Base-by-base conservation (phyloP, 148 eudicot species). In the Suaeda aralocaspica region DNA sequence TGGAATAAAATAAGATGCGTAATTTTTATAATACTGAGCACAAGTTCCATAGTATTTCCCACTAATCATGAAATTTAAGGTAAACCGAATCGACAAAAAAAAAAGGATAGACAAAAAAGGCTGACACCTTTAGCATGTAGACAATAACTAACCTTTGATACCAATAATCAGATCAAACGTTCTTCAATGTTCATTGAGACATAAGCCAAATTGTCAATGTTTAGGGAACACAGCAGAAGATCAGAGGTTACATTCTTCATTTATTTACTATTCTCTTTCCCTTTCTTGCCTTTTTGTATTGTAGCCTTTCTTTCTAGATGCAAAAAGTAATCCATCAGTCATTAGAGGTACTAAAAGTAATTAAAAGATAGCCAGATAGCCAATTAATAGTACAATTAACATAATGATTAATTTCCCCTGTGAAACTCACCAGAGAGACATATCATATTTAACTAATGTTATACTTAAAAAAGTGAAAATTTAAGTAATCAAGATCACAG, bases 381-480 rank as follows among this genome's bases (percentile, higher is more conserved):
- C 28, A 62, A 62, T 36, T n/a, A 24, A 24, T 10, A 62, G 26
- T 36, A 8, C 46, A 21, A 36, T 61, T 62, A 14, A 19, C 31
- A 70, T 60, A 33, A 76, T 69, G 64, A 64, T 69, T 44, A 18
- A 69, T 25, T 42, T 50, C 9, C 64, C 55, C 62, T 49, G 70
- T 77, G 80, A 71, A n/a, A n/a, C n/a, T 51, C 59, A 56, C 57
- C 4, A 51, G 71, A 45, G 34, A 58, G 71, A 58, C 61, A 66
- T 48, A 71, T 71, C 61, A 15, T 50, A 6, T 39, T n/a, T n/a
- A n/a, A n/a, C n/a, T n/a, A n/a, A n/a, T n/a, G n/a, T n/a, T n/a
- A n/a, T n/a, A n/a, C n/a, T n/a, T n/a, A n/a, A n/a, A n/a, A n/a
- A n/a, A n/a, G n/a, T n/a, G n/a, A n/a, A n/a, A n/a, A n/a, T n/a